phyloP scores from a whole-genome alignment of 2,329 filamentous ascomycete genomes.

The Coniochaeta prunicola region DNA sequence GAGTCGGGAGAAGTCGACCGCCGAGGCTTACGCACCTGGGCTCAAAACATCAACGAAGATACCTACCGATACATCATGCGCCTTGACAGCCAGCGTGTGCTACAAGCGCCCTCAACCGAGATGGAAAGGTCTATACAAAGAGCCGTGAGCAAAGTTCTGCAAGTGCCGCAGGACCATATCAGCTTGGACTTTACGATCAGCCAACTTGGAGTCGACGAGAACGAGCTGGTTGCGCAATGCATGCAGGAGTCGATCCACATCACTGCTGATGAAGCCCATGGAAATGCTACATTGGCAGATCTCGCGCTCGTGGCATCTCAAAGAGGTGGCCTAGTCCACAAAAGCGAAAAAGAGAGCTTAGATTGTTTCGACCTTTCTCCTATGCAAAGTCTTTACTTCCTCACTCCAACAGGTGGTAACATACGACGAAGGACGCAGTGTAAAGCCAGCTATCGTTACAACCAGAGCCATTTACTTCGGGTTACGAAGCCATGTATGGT shows the following conservation, averaged over 20 bases:
- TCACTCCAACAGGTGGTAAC: constrained; percentile 34
- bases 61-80: constrained; percentile 37
- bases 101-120: constrained; percentile 26
- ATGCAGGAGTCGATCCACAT: constrained; percentile 30
- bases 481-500: constrained; percentile 32
- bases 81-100: constrained; percentile 27
- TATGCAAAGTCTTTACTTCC: constrained; percentile 48
- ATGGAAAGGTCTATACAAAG: constrained; percentile 31
- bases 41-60: constrained; percentile 43
- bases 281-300: constrained; percentile 28
- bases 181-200: constrained; percentile 33
- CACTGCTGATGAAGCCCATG: constrained; percentile 27
- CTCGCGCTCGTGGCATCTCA: constrained; percentile 27
- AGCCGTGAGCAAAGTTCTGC: constrained; percentile 28
- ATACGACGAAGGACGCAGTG: constrained; percentile 18
- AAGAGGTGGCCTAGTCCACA: constrained; percentile 19
- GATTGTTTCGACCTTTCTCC: constrained; percentile 40
- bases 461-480: constrained; percentile 41
- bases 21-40: constrained; percentile 43
- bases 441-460: constrained; percentile 37
- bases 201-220: constrained; percentile 32
- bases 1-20: constrained; percentile 30
- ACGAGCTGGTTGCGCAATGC: constrained; percentile 29
- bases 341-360: constrained; percentile 23
- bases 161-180: constrained; percentile 29